Conservation (phyloP, 2,329 filamentous ascomycete genomes). For the Karstenula rhodostoma region DNA sequence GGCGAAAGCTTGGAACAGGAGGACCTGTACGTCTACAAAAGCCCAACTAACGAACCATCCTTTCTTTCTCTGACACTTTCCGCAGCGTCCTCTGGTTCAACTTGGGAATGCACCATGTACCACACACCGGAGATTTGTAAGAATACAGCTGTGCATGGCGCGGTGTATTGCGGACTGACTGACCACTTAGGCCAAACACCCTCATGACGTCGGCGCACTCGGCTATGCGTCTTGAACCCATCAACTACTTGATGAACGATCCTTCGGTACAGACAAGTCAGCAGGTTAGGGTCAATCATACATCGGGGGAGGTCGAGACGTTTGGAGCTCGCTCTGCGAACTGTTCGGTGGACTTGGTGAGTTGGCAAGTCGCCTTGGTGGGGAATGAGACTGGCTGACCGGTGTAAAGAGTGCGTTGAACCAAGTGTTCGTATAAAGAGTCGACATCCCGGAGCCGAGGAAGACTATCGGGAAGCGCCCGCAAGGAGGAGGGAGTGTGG, state of each 20-base stretch:
- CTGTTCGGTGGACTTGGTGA: slow-evolving; percentile 38
- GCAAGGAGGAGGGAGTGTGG: no score
- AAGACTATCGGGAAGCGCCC: no score
- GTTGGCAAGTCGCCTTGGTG: background rate
- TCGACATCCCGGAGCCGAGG: no score
- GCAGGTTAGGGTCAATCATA: slow-evolving; percentile 53
- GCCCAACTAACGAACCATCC: no score
- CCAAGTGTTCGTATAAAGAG: background rate
- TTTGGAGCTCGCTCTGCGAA: slow-evolving; percentile 44
- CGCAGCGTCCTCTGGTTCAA: slow-evolving; percentile 60
- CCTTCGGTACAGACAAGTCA: slow-evolving; percentile 52
- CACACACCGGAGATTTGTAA: slow-evolving; percentile 49
- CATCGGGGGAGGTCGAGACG: slow-evolving; percentile 35
- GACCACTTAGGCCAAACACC: slow-evolving; percentile 55
- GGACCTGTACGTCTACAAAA: slow-evolving; percentile 37
- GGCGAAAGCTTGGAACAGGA: slow-evolving; percentile 53
- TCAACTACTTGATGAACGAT: slow-evolving; percentile 56
- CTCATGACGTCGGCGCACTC: slow-evolving; percentile 59
- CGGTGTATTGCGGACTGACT: background rate
- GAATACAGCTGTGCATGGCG: background rate
- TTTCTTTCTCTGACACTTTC: background rate
- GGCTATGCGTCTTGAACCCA: slow-evolving; percentile 55
- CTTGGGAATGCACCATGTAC: slow-evolving; percentile 62
- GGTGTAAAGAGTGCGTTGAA: background rate
- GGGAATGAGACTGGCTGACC: background rate